These are phyloP conservation scores for Lipomyces starkeyi DNA, from an alignment of 805 yeast species.

Conservation along the genomic window DNA sequence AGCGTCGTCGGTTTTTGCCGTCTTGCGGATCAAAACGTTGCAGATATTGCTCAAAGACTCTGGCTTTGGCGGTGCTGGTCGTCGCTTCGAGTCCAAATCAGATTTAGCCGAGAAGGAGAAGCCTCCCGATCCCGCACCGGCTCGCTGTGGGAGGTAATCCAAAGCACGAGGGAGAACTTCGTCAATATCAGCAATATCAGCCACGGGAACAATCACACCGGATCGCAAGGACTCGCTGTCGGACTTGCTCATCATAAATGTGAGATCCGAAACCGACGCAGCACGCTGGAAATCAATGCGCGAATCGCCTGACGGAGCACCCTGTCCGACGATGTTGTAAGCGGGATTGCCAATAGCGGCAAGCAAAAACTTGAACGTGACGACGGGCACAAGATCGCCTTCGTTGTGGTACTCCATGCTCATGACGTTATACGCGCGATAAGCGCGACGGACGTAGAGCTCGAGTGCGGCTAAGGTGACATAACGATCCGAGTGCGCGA, in stretches of 20 bases:
- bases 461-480: constrained; percentile 96
- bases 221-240: constrained; percentile 74
- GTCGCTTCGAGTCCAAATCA: constrained; percentile 42
- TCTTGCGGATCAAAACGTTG: constrained; percentile 74
- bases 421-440: constrained; percentile 91
- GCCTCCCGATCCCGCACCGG: constrained; percentile 44
- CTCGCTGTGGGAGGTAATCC: constrained; percentile 62
- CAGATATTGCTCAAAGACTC: constrained; percentile 73
- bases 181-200: constrained; percentile 88
- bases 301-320: constrained; percentile 16
- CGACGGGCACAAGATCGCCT: constrained; percentile 60
- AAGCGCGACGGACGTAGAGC: constrained; percentile 94
- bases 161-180: constrained; percentile 78
- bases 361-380: constrained; percentile 87
- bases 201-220: constrained; percentile 81
- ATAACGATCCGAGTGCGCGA: constrained; percentile 80
- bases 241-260: constrained; percentile 74
- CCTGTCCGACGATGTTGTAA: constrained; percentile 59
- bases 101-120: constrained; percentile 56
- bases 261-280: constrained; percentile 89
- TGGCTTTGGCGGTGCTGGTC: constrained; percentile 23
- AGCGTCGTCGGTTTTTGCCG: constrained; percentile 72
- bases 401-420: constrained; percentile 67
- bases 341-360: constrained; percentile 76
- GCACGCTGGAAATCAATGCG: constrained; percentile 64